Evolutionary conservation across 805 yeast species (phyloP).

Genomic region (Ogataea minuta): DNA sequence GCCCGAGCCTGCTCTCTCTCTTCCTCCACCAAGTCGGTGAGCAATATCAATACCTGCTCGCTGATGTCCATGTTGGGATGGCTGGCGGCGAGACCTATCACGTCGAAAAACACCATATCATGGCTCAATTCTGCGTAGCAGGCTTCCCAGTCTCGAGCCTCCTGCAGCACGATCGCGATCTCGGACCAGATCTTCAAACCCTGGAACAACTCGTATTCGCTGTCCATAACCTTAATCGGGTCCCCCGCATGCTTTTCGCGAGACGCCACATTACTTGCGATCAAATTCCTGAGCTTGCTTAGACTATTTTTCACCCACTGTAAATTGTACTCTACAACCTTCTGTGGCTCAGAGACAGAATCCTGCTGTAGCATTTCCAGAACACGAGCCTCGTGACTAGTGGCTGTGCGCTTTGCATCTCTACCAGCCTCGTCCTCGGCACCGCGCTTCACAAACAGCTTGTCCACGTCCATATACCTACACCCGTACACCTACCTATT

Average conservation of each 20-base stretch:
- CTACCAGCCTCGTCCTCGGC: neutral
- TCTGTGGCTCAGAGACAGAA: neutral
- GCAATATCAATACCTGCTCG: conserved; percentile 12
- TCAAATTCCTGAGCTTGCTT: conserved; percentile 8
- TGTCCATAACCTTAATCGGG: conserved; percentile 19
- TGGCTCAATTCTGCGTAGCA: conserved; percentile 8
- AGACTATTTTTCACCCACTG: conserved; percentile 15
- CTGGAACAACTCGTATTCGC: conserved; percentile 21
- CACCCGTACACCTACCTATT: conserved; percentile 11
- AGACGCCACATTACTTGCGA: conserved; percentile 11
- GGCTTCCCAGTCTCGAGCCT: conserved; percentile 11
- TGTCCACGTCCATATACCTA: conserved; percentile 7
- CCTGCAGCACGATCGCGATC: conserved; percentile 16
- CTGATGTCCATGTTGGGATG: conserved; percentile 21
- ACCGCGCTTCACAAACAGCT: conserved; percentile 5
- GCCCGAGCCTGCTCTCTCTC: conserved; percentile 4
- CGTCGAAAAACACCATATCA: conserved; percentile 10
- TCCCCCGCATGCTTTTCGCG: conserved; percentile 12
- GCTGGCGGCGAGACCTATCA: conserved; percentile 13
- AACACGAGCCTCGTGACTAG: conserved; percentile 4
- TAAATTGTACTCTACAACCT: conserved; percentile 7
- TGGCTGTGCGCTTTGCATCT: neutral
- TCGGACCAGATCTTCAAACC: conserved; percentile 20
- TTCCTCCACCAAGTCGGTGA: conserved; percentile 14
- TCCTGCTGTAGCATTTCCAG: conserved; percentile 13